These are phyloP conservation scores for Aspergillus unguis DNA, from an alignment of 2,329 filamentous ascomycete species.

Conservation along the genomic window DNA sequence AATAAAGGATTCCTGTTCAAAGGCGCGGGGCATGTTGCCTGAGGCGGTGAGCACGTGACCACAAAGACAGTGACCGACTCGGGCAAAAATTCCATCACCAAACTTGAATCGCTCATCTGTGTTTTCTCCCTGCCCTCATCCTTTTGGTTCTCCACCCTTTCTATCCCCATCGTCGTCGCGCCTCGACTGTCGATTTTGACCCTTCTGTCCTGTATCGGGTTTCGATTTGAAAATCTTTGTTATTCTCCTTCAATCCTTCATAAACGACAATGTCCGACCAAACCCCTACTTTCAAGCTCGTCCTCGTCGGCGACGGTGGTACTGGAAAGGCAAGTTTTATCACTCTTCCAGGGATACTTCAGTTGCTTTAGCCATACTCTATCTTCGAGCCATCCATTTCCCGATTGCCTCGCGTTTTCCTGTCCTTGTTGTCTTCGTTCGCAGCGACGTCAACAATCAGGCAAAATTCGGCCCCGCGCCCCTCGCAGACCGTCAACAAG, in stretches of 20 bases:
- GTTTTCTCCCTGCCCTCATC: slow-evolving; percentile 26
- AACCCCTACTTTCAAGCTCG: slow-evolving; percentile 94
- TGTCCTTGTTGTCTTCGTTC: slow-evolving; percentile 11
- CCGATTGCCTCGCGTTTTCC: slow-evolving; percentile 10
- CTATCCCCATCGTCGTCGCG: slow-evolving; percentile 21
- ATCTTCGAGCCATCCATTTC: background rate
- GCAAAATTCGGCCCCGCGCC: slow-evolving; percentile 26
- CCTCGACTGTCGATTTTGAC: slow-evolving; percentile 21
- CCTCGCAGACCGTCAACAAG: slow-evolving; percentile 9
- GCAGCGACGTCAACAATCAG: slow-evolving; percentile 26
- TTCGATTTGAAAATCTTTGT: slow-evolving; percentile 15
- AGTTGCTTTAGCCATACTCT: background rate
- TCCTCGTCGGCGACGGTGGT: slow-evolving; percentile 98
- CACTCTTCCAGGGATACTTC: background rate
- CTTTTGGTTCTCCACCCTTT: slow-evolving; percentile 19
- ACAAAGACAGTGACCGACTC: slow-evolving; percentile 22
- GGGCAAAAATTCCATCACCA: slow-evolving; percentile 31
- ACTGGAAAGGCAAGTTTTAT: slow-evolving; percentile 83
- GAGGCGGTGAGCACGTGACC: slow-evolving; percentile 21
- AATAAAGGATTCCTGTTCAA: background rate
- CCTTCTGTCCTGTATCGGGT: slow-evolving; percentile 11
- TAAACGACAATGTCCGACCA: slow-evolving; percentile 59
- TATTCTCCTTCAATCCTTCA: slow-evolving; percentile 17
- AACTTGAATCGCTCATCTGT: slow-evolving; percentile 24
- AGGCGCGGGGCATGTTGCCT: slow-evolving; percentile 21